Evolutionary conservation across 106 monocot genomes (phyloP), one percentile per base, ranked within the genome.

Genomic region (Acorus calamus): DNA sequence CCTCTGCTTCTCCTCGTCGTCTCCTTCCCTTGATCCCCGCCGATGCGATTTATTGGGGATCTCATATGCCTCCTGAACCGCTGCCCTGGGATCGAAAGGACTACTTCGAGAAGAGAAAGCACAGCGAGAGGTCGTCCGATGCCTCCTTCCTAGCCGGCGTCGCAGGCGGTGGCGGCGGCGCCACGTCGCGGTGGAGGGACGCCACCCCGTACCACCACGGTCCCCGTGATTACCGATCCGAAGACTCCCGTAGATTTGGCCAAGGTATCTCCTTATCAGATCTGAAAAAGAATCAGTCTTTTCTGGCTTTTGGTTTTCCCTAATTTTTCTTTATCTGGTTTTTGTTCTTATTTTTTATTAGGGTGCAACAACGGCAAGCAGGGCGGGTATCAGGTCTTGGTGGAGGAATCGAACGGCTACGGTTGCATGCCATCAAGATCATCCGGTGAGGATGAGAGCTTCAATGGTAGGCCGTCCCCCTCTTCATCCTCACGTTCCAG

Each of bases 1-100:
- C 57, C 13, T 14, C 52, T 68, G 52, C 45, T 56, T 42, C 43
- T 3, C 7, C 53, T 60, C 9, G 10, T 64, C 62, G 9, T 8
- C 46, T 14, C 11, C 48, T 3, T 41, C 13, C 50, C 64, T 5
- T 62, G 56, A 42, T 4, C 9, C 14, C 44, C 46, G 9, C 45
- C 56, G 12, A 28, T 46, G 7, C 64, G n/a, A 28, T 10, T 8
- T 49, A 8, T 49, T 56, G 59, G 51, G 47, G 49, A 9, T 51
- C 63, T 82, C 81, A 78, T 69, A 92, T 92, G 96, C 87, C 96
- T 61, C 82, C 88, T n/a, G 88, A 89, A 76, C 83, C 89, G 46
- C 67, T 69, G 56, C 87, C 87, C 8, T 74, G 73, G 78, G 85
- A 88, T 71, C 87, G 88, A 42, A 85, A 79, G 66, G 94, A 90